phyloP scores from a whole-genome alignment of 2,329 filamentous ascomycete species.

The Aaosphaeria pasadenensis region DNA sequence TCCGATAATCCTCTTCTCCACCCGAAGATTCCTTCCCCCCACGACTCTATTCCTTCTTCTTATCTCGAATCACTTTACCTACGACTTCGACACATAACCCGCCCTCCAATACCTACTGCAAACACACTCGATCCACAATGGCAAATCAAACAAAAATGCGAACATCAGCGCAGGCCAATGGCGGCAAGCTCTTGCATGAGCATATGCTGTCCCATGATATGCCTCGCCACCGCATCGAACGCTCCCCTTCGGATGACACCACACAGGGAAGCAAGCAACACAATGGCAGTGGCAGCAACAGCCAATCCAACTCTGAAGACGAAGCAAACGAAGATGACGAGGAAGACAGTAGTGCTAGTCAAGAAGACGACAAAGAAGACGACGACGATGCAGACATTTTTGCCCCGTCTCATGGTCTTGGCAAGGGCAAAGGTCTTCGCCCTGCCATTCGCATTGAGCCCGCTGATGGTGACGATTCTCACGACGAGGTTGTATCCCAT shows the following conservation, averaged over 20 bases:
- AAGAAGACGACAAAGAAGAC: slow-evolving; percentile 31
- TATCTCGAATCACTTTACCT: neutral
- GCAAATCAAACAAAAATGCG: slow-evolving; percentile 21
- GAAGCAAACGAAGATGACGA: slow-evolving; percentile 32
- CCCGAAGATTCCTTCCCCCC: slow-evolving; percentile 3
- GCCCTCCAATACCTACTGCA: neutral
- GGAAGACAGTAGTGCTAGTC: slow-evolving; percentile 25
- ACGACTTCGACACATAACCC: neutral
- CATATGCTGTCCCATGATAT: slow-evolving; percentile 25
- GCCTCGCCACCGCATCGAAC: slow-evolving; percentile 21
- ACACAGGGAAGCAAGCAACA: slow-evolving; percentile 17
- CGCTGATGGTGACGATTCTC: slow-evolving; percentile 26
- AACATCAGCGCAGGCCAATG: slow-evolving; percentile 23
- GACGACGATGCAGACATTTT: slow-evolving; percentile 33
- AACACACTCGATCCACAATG: slow-evolving; percentile 13
- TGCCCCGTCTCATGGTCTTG: slow-evolving; percentile 32
- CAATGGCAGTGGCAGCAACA: slow-evolving; percentile 20
- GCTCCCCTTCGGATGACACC: slow-evolving; percentile 15
- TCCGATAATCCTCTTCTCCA: slow-evolving; percentile 2
- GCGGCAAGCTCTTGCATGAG: slow-evolving; percentile 27
- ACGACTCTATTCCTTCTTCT: neutral
- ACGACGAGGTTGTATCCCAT: slow-evolving; percentile 23
- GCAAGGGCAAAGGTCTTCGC: slow-evolving; percentile 34
- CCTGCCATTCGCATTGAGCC: slow-evolving; percentile 35
- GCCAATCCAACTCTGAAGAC: slow-evolving; percentile 26